Base-by-base conservation (phyloP, 2,329 filamentous ascomycete genomes). In the Ceratocystis huliohia region DNA sequence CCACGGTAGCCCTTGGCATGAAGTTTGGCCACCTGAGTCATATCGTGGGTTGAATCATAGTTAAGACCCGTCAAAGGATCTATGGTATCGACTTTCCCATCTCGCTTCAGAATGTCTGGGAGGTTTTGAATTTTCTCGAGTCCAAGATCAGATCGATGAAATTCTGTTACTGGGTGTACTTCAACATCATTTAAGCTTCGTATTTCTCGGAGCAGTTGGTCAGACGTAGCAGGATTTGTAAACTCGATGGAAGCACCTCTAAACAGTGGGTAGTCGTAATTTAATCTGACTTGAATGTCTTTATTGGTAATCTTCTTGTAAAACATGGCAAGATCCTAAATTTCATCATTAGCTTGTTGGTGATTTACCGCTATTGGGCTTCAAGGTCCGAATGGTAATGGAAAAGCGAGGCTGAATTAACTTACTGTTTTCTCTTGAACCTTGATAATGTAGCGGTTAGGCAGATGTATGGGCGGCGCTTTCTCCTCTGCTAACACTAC, bases 21-120 rank as follows among this genome's bases (percentile, higher is more conserved):
- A 46, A 84, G 74, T 76, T 79, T 78, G 71, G 82, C 78, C 20
- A 84, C 78, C 73, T 83, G 81, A 1, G 81, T 82, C 80, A 82
- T 82, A 68, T 81, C 71, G 64, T 84, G 82, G 1, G 81, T 77
- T n/a, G 77, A 74, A 68, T 79, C 81, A 0, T 64, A 53, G 64
- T 68, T 64, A 5, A 68, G 64, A 45, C 67, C 67, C 25, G 59
- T 50, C 22, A 62, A 64, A 22, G 56, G 48, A 17, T 61, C 50
- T 5, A 61, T 59, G 20, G 61, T 63, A 17, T 62, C 33, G 28
- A 59, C 2, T 37, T 59, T 2, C 10, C 37, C 37, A 41, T 41
- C 28, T 33, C 56, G 56, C 56, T 59, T 59, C 1, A 53, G 22
- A n/a, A 53, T 8, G 56, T 10, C 2, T 53, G n/a, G n/a, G 28